These are phyloP conservation scores for Bathelium albidoporum DNA, from an alignment of 495 filamentous ascomycete species.

Conservation along the genomic window DNA sequence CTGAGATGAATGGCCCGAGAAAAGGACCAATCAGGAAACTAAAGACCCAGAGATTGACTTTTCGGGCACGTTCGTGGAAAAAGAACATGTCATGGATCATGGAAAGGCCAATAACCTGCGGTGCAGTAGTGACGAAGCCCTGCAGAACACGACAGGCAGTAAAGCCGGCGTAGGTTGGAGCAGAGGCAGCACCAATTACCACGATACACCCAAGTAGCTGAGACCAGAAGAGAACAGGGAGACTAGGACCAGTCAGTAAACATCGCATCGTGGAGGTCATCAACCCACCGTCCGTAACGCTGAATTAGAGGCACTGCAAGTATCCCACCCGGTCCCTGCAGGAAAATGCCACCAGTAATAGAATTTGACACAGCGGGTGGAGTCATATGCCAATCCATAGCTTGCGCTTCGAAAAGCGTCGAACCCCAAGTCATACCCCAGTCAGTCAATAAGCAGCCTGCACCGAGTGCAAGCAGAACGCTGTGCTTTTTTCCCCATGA, in stretches of 20 bases:
- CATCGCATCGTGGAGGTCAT: background rate
- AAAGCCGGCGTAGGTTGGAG: slow-evolving; percentile 43
- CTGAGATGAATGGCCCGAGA: slow-evolving; percentile 48
- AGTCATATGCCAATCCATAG: slow-evolving; percentile 38
- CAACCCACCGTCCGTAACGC: slow-evolving; percentile 37
- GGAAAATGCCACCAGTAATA: slow-evolving; percentile 40
- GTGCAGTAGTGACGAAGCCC: slow-evolving; percentile 51
- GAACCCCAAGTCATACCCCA: slow-evolving; percentile 43
- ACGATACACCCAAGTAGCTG: slow-evolving; percentile 36
- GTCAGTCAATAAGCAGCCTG: slow-evolving; percentile 22
- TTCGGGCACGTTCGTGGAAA: slow-evolving; percentile 52
- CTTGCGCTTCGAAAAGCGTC: slow-evolving; percentile 39
- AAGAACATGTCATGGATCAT: slow-evolving; percentile 59
- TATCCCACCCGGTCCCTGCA: slow-evolving; percentile 44
- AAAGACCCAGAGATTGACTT: slow-evolving; percentile 52
- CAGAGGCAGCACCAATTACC: slow-evolving; percentile 44
- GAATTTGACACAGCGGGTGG: slow-evolving; percentile 35
- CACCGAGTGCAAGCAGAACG: slow-evolving; percentile 10
- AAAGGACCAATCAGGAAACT: slow-evolving; percentile 45
- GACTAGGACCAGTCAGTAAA: slow-evolving; percentile 22
- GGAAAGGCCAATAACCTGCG: slow-evolving; percentile 47
- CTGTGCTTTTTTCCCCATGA: slow-evolving; percentile 20
- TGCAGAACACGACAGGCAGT: slow-evolving; percentile 51
- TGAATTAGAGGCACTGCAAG: slow-evolving; percentile 41
- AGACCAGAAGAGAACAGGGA: slow-evolving; percentile 50